Percentiles rank a stretch among this genome's conserved stretches.
Evolutionary conservation across 352 stramenopile genomes (phyloP).

Genomic region (Globisporangium canariense): DNA sequence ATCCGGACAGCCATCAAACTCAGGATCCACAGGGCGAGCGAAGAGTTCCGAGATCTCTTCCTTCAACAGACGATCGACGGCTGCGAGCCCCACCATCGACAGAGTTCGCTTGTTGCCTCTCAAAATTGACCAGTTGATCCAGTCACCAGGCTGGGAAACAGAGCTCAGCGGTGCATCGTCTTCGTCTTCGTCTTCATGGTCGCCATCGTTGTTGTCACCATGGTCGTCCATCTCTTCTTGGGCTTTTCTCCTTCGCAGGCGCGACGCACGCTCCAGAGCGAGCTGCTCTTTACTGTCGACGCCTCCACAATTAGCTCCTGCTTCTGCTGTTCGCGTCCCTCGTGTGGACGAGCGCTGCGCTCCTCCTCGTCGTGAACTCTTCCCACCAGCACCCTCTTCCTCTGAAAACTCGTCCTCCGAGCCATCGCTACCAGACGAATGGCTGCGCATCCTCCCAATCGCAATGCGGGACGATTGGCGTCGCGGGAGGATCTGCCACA

Average conservation of each 20-base stretch:
- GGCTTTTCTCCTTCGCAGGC: slow-evolving; percentile 51
- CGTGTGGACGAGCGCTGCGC: slow-evolving; percentile 2
- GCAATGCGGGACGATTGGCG: slow-evolving; percentile 81
- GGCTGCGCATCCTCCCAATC: slow-evolving; percentile 70
- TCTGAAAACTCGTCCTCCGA: slow-evolving; percentile 35
- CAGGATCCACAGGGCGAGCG: slow-evolving; percentile 76
- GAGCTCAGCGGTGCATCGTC: slow-evolving; percentile 15
- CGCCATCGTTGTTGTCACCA: slow-evolving; percentile 30
- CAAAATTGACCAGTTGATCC: slow-evolving; percentile 70
- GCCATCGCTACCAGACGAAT: slow-evolving; percentile 42
- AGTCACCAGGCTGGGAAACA: slow-evolving; percentile 27
- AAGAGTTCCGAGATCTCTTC: slow-evolving; percentile 81
- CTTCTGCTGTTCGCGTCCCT: slow-evolving; percentile 12
- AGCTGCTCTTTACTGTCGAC: slow-evolving; percentile 26
- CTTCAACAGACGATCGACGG: slow-evolving; percentile 64
- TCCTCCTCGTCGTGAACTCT: neutral
- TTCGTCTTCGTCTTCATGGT: slow-evolving; percentile 34
- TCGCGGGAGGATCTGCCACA: slow-evolving; percentile 75
- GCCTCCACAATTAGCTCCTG: slow-evolving; percentile 2
- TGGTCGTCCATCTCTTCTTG: slow-evolving; percentile 40
- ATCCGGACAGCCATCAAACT: slow-evolving; percentile 77
- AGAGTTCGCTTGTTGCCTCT: slow-evolving; percentile 38
- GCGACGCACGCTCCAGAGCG: slow-evolving; percentile 61
- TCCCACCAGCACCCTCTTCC: slow-evolving; percentile 20
- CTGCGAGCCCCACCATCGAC: slow-evolving; percentile 52